Percentiles rank a stretch among this genome's conserved stretches.
phyloP scores from a whole-genome alignment of 225 moss, liverwort and hornwort species.

The Neckera pumila region DNA sequence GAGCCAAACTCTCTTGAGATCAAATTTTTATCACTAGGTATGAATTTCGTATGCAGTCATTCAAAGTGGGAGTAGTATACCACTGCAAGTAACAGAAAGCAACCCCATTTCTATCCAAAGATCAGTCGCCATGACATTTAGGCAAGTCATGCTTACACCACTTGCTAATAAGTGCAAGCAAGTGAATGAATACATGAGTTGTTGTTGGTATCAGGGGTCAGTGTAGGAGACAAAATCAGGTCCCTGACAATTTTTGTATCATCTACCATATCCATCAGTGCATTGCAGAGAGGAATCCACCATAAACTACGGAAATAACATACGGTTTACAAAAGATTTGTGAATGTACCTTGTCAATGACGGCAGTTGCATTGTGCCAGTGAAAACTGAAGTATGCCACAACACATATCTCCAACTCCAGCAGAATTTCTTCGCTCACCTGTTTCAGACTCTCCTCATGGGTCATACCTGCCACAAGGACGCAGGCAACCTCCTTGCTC shows the following conservation, averaged over 20 bases:
- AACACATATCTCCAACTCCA: conserved; percentile 40
- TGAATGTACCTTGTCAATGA: conserved; percentile 28
- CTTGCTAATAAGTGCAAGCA: not conserved
- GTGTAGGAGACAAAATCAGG: not conserved
- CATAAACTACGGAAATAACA: not conserved
- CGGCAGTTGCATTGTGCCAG: conserved; percentile 24
- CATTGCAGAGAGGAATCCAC: not conserved
- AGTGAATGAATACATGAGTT: not conserved
- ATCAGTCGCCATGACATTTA: not conserved
- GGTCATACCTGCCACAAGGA: conserved; percentile 20
- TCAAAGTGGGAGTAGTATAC: not conserved
- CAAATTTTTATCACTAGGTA: not conserved
- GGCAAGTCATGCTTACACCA: not conserved
- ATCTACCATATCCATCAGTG: not conserved
- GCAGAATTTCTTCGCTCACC: conserved; percentile 28
- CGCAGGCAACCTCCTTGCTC: conserved; percentile 27
- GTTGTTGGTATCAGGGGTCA: not conserved
- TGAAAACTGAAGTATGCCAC: conserved; percentile 49
- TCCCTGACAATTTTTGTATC: not conserved
- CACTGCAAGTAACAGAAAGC: not conserved
- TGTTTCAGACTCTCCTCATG: conserved; percentile 1
- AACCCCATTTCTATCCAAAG: not conserved
- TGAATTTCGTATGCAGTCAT: not conserved
- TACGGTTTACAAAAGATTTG: not conserved
- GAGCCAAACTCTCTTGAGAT: not conserved